Conservation (phyloP, 176 grass and related monocot species). For the Juncus effusus region DNA sequence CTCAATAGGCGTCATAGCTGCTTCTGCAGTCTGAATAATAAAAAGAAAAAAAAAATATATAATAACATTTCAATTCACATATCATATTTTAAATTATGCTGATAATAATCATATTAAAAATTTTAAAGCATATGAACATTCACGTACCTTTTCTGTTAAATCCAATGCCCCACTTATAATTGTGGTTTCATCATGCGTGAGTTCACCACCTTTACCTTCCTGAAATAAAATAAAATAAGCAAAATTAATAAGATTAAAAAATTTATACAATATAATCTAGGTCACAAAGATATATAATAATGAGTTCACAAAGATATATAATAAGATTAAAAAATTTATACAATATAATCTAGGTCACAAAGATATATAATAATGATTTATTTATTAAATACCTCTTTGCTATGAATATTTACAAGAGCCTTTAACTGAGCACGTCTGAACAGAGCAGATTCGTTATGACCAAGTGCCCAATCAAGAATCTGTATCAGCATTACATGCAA, state of each 20-base stretch:
- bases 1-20: conserved; percentile 99
- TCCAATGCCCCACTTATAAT: conserved; percentile 99
- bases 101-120: no score
- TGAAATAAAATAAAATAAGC: conserved; percentile 39
- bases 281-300: not conserved
- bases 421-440: conserved; percentile 99
- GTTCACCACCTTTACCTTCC: conserved; percentile 98
- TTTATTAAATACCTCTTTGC: conserved; percentile 78
- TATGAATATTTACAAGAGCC: conserved; percentile 93
- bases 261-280: not conserved
- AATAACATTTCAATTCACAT: no score
- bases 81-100: no score
- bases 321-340: not conserved
- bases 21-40: conserved; percentile 79
- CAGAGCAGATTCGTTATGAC: conserved; percentile 97
- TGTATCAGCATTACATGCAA: conserved; percentile 26
- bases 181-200: conserved; percentile 99
- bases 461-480: conserved; percentile 96
- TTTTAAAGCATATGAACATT: no score
- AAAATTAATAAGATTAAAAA: conserved; percentile 4
- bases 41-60: conserved; percentile 18
- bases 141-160: conserved; percentile 90
- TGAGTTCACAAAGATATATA: not conserved
- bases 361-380: not conserved
- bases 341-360: not conserved